Percentiles rank a stretch among this genome's conserved stretches.
These are phyloP conservation scores for Tinospora cordifolia DNA, from an alignment of 164 flowering plant species.

Conservation along the genomic window DNA sequence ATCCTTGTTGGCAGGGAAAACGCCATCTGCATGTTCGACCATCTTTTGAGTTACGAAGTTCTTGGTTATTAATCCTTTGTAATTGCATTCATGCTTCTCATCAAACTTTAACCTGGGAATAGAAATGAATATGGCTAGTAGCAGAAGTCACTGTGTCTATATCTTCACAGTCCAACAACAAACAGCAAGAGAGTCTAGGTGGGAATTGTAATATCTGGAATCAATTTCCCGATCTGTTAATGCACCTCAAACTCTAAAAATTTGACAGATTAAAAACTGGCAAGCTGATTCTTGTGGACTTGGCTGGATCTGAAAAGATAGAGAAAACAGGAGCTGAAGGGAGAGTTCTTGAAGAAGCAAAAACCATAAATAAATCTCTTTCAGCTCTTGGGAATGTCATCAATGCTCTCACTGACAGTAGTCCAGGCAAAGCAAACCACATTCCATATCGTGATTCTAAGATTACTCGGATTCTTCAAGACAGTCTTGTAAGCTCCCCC, in stretches of 20 bases:
- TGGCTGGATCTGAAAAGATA: slow-evolving; percentile 90
- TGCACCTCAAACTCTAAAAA: background rate
- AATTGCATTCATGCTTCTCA: background rate
- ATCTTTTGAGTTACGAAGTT: background rate
- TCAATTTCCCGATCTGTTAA: background rate
- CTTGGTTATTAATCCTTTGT: slow-evolving; percentile 7
- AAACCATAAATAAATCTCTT: slow-evolving; percentile 79
- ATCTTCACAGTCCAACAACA: slow-evolving; percentile 54
- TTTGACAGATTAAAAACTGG: slow-evolving; percentile 47
- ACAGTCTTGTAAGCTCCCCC: slow-evolving; percentile 56
- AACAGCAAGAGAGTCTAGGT: slow-evolving; percentile 45
- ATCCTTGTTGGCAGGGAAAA: slow-evolving; percentile 29
- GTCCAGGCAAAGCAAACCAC: slow-evolving; percentile 51
- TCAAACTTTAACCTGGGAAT: slow-evolving; percentile 18
- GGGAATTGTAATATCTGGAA: background rate
- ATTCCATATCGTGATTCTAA: slow-evolving; percentile 86
- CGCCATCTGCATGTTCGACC: background rate
- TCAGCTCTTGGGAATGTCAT: slow-evolving; percentile 85
- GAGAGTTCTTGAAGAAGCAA: slow-evolving; percentile 85
- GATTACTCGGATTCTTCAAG: slow-evolving; percentile 76
- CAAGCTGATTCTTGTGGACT: slow-evolving; percentile 72
- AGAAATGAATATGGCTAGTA: slow-evolving; percentile 93
- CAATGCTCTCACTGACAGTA: slow-evolving; percentile 59
- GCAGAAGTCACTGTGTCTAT: slow-evolving; percentile 81
- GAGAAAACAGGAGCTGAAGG: slow-evolving; percentile 95